Base-by-base conservation (phyloP, 257 asterid species). In the Petunia secreta region DNA sequence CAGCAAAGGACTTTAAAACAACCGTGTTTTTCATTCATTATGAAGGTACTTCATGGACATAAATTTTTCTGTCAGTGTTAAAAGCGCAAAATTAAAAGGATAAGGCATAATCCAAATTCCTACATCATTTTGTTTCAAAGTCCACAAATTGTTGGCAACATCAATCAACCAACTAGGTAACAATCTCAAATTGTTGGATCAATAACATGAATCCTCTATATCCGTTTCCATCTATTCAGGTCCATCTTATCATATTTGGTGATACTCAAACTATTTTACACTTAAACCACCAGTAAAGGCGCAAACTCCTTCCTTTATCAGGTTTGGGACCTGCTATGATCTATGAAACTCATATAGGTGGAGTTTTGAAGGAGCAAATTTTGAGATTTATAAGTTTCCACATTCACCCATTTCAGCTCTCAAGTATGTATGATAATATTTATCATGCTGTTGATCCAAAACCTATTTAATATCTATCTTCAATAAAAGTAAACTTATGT, bases 1-100 rank as follows among this genome's bases (percentile, higher is more conserved):
- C 77, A 69, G 59, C 59, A 46, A 46, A 16, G 77, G 77, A 34
- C 77, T 69, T 69, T 6, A 59, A 69, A 69, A 69, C 77, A 40
- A 50, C 36, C 73, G 6, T 39, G 13, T 38, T 64, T 38, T n/a
- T 15, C 57, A 4, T 39, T 64, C 25, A 25, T 64, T 64, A 11
- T 64, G 11, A n/a, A 39, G 73, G 39, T 41, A 38, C 3, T 40
- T 39, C 73, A 64, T 0, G 9, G 6, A 40, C 74, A 43, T 65
- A 65, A 50, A 65, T 65, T 40, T 38, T 65, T 65, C 52, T 7
- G 53, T 44, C 73, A 14, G 53, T 65, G 52, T 39, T 39, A 52
- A 34, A 38, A 16, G 52, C 15, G 52, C 15, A 65, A 65, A 65
- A 14, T 52, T 65, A 65, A 65, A 65, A 65, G 37, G 74, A 65